Base-by-base conservation (phyloP, 345 rosid genomes). In the Gossypium rotundifolium region DNA sequence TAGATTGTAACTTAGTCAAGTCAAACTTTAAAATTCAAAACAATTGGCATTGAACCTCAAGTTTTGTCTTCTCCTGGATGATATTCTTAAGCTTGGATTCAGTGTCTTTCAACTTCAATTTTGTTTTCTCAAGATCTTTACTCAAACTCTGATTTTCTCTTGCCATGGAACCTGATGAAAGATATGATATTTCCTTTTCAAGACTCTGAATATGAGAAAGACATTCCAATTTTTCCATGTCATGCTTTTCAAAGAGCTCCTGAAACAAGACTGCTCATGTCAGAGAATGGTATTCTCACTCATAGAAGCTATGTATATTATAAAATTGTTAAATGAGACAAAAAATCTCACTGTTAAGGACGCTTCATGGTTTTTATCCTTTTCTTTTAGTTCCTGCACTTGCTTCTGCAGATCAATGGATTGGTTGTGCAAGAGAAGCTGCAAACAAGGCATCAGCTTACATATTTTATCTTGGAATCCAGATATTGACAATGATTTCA, bases 41-140 rank as follows among this genome's bases (percentile, higher is more conserved):
- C 9, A 11, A 46, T 55, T 17, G 53, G 40, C 16, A 67, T 40
- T 52, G 77, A 77, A 93, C 98, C 98, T 94, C 98, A 74, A 94
- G 89, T 85, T 90, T 94, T 65, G 97, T 94, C 85, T 92, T 94
- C 84, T 94, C 97, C 82, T 94, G 98, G 77, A 92, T 85, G 67
- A 63, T 84, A 88, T 83, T 94, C 87, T 85, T 92, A 60, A 94
- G 90, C 83, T 88, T 94, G 76, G 80, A 89, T 79, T 90, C 98
- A 4, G 86, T 87, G 81, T 94, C 97, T 81, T 90, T 90, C 75
- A 94, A 84, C 86, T 85, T 94, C 63, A 78, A 38, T 81, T 85
- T 94, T 14, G 86, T 85, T 85, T 94, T 94, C 79, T 94, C 97
- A 65, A 90, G 82, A 79, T 92, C 95, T 78, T 92, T 94, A 82